phyloP scores from a whole-genome alignment of 23 red algal genomes.

The Gracilaria gracilis region DNA sequence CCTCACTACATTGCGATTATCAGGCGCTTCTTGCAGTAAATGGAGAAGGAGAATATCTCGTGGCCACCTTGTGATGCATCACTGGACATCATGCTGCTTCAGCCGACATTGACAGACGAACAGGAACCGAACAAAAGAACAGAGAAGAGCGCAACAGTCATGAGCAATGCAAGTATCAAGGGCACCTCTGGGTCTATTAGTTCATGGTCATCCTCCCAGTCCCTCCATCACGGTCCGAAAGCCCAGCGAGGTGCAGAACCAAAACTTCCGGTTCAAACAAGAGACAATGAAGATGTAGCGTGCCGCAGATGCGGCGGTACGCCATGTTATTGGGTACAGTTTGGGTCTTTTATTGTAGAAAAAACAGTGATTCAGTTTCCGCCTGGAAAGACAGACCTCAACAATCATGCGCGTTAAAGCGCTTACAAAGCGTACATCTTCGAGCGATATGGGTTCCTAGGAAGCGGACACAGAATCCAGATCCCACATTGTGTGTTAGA shows the following conservation, averaged over 20 bases:
- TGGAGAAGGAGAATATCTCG: too few relatives aligned
- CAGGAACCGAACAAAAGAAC: too few relatives aligned
- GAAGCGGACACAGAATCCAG: not conserved
- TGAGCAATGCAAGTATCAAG: too few relatives aligned
- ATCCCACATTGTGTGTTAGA: not conserved
- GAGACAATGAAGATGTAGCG: not conserved
- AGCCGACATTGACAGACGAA: too few relatives aligned
- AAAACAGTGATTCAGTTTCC: not conserved
- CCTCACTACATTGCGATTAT: too few relatives aligned
- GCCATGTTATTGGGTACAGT: constrained; percentile 1
- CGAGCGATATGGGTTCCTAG: not conserved
- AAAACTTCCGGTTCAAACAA: not conserved
- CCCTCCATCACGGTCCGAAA: too few relatives aligned
- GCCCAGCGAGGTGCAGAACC: not conserved
- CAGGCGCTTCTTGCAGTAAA: too few relatives aligned
- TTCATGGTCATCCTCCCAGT: too few relatives aligned
- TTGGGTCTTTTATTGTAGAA: not conserved
- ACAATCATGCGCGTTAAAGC: not conserved
- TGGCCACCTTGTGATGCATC: too few relatives aligned
- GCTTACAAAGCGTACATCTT: not conserved
- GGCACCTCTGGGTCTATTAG: too few relatives aligned
- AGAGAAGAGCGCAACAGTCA: too few relatives aligned
- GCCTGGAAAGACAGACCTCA: not conserved
- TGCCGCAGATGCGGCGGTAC: not conserved
- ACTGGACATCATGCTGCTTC: too few relatives aligned